Conservation (phyloP, 2,329 filamentous ascomycete genomes). For the Cladophialophora carrionii region DNA sequence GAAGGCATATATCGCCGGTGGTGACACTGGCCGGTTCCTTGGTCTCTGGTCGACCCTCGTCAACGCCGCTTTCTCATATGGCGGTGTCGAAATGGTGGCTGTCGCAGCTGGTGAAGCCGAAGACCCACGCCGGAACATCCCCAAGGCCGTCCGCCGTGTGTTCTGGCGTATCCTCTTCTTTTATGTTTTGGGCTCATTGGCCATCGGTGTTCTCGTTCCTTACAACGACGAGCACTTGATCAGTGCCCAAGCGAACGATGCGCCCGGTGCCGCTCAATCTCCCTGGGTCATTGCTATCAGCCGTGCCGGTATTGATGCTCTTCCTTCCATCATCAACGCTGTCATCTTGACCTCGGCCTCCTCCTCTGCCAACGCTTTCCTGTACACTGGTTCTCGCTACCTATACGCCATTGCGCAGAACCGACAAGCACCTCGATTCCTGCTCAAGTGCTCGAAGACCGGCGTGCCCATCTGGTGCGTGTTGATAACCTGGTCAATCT, state of each 20-base stretch:
- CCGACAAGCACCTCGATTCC: constrained; percentile 57
- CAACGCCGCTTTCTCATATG: constrained; percentile 56
- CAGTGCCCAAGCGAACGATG: constrained; percentile 46
- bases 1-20: constrained; percentile 36
- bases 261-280: constrained; percentile 48
- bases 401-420: constrained; percentile 55
- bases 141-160: constrained; percentile 49
- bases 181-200: constrained; percentile 74
- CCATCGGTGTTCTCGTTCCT: constrained; percentile 75
- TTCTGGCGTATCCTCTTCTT: constrained; percentile 69
- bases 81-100: constrained; percentile 56
- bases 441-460: constrained; percentile 61
- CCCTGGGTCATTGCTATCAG: constrained; percentile 61
- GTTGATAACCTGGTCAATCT: constrained; percentile 56
- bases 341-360: constrained; percentile 73
- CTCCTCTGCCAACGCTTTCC: constrained; percentile 69
- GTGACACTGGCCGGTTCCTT: constrained; percentile 55
- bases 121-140: constrained; percentile 49
- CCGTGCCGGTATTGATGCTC: constrained; percentile 59
- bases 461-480: constrained; percentile 59
- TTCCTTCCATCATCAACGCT: constrained; percentile 74
- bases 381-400: constrained; percentile 59
- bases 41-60: constrained; percentile 56
- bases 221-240: constrained; percentile 64
- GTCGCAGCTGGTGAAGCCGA: constrained; percentile 55